A percentile compares a stretch with the other conserved stretches of the same genome.
phyloP scores from a whole-genome alignment of 495 filamentous ascomycete species.

The Chaetomium fimeti region DNA sequence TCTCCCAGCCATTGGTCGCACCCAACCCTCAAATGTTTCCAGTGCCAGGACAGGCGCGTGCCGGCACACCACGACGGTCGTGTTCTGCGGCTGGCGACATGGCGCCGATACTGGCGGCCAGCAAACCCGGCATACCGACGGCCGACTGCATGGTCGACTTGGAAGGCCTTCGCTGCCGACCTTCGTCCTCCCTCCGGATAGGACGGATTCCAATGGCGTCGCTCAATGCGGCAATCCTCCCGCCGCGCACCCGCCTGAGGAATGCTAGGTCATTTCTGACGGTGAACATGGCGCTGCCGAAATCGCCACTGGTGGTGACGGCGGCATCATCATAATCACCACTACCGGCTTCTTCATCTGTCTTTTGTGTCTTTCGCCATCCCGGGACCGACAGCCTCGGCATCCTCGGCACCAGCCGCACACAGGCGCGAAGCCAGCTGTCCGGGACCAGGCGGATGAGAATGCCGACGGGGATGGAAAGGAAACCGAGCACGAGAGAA shows the following conservation, averaged over 20 bases:
- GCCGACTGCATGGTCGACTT: slow-evolving; percentile 5
- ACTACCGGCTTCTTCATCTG: background rate
- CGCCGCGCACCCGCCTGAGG: slow-evolving; percentile 16
- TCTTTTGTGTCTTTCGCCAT: background rate
- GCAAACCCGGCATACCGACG: slow-evolving; percentile 15
- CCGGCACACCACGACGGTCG: no score
- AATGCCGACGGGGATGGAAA: slow-evolving; percentile 23
- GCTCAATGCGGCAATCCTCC: slow-evolving; percentile 1
- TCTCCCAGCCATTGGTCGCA: no score
- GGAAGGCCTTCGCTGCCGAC: background rate
- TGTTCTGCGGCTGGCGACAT: background rate
- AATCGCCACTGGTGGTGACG: background rate
- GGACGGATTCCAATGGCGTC: background rate
- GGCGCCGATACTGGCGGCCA: slow-evolving; percentile 14
- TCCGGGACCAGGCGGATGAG: slow-evolving; percentile 23
- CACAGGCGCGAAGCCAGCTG: background rate
- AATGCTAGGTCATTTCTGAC: slow-evolving; percentile 14
- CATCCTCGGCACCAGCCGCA: background rate
- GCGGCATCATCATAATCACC: background rate
- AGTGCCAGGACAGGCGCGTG: no score
- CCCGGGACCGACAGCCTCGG: background rate
- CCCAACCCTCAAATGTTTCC: no score
- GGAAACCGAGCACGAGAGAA: slow-evolving; percentile 21
- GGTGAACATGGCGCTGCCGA: slow-evolving; percentile 2
- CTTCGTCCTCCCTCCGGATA: background rate